A percentile compares a stretch with the other conserved stretches of the same genome.
These are phyloP conservation scores for Nosema muscidifuracis DNA, from an alignment of 371 early-diverging fungal genomes.

Conservation along the genomic window DNA sequence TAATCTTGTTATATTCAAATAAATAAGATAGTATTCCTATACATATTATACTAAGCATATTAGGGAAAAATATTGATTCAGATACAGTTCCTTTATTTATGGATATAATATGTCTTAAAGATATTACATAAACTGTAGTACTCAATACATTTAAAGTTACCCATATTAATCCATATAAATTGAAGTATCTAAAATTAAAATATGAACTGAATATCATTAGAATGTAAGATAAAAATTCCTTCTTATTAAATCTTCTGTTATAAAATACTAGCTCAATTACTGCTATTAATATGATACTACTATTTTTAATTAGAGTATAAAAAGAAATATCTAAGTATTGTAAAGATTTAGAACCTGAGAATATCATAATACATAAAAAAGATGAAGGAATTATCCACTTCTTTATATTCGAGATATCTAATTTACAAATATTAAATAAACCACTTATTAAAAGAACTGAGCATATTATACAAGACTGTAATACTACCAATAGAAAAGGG, in stretches of 20 bases:
- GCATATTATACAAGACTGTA: constrained; percentile 54
- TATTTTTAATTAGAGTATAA: constrained; percentile 94
- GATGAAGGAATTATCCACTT: constrained; percentile 77
- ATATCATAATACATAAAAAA: constrained; percentile 83
- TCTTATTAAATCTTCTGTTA: constrained; percentile 68
- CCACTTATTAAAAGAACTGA: constrained; percentile 18
- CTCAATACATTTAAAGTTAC: constrained; percentile 78
- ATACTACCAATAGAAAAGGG: constrained; percentile 47
- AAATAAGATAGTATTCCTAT: constrained; percentile 3
- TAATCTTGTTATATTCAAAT: neutral
- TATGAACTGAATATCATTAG: constrained; percentile 84
- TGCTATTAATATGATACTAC: constrained; percentile 88
- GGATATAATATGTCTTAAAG: constrained; percentile 77
- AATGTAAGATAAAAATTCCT: constrained; percentile 71
- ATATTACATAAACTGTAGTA: constrained; percentile 77
- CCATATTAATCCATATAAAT: constrained; percentile 74
- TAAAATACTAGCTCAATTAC: constrained; percentile 79
- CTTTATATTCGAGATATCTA: constrained; percentile 65
- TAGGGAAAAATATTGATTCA: constrained; percentile 91
- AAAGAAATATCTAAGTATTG: constrained; percentile 75
- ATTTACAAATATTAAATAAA: constrained; percentile 58
- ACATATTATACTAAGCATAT: constrained; percentile 66
- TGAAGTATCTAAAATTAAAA: constrained; percentile 74
- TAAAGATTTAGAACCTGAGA: constrained; percentile 83
- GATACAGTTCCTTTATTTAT: constrained; percentile 73